Conservation (phyloP, 345 rosid genomes). For the Rubroshorea leprosula region DNA sequence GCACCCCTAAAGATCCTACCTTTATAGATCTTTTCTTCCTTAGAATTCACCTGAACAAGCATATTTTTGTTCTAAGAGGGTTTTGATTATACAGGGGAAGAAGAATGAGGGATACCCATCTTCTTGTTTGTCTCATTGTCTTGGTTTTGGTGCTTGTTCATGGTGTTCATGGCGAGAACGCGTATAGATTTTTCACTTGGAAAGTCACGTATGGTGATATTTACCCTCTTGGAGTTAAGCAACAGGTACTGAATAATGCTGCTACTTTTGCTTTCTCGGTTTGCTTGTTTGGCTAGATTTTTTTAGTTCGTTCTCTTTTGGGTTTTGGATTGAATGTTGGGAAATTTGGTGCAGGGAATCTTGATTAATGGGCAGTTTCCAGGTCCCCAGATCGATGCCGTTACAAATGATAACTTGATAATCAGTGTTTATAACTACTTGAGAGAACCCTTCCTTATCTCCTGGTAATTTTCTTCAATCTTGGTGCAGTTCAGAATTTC, state of each 20-base stretch:
- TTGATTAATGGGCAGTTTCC: slow-evolving; percentile 75
- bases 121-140: slow-evolving; percentile 24
- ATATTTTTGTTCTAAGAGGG: background rate
- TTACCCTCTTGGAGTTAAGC: slow-evolving; percentile 92
- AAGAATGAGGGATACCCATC: slow-evolving; percentile 38
- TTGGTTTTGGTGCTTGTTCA: slow-evolving; percentile 37
- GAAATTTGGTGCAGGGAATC: slow-evolving; percentile 46
- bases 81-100: background rate
- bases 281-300: background rate
- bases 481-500: too few species aligned
- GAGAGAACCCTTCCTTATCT: slow-evolving; percentile 59
- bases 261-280: background rate
- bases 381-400: slow-evolving; percentile 63
- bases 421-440: slow-evolving; percentile 63
- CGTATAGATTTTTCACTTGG: slow-evolving; percentile 79
- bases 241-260: slow-evolving; percentile 40
- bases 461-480: slow-evolving; percentile 31
- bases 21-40: slow-evolving; percentile 1
- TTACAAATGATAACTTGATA: slow-evolving; percentile 60
- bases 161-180: slow-evolving; percentile 60
- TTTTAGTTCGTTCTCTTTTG: background rate
- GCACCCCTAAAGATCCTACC: background rate
- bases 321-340: slow-evolving; percentile 5
- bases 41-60: background rate
- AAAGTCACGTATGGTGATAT: slow-evolving; percentile 87